These are phyloP conservation scores for Petunia secreta DNA, from an alignment of 257 asterid genomes.

Conservation along the genomic window DNA sequence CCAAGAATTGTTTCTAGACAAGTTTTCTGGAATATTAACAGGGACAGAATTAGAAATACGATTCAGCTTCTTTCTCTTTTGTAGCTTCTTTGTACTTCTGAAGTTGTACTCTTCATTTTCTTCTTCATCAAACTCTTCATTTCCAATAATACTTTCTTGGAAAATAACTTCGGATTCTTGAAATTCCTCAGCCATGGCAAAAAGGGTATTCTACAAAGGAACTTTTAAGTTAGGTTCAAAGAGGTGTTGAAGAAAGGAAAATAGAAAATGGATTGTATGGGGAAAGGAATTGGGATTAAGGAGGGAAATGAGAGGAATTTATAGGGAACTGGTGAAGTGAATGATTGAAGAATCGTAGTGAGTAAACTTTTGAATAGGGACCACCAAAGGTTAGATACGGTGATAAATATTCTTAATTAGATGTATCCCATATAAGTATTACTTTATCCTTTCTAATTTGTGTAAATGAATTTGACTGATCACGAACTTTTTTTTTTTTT, in stretches of 20 bases:
- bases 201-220: not conserved
- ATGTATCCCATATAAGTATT: too few species aligned
- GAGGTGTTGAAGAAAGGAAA: too few species aligned
- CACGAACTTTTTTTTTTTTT: too few species aligned
- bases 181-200: conserved; percentile 30
- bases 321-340: not conserved
- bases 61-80: conserved; percentile 16
- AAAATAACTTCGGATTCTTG: conserved; percentile 31
- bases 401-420: too few species aligned
- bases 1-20: conserved; percentile 20
- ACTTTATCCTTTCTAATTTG: too few species aligned
- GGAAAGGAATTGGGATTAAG: not conserved
- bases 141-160: conserved; percentile 10
- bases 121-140: not conserved
- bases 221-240: too few species aligned
- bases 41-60: conserved; percentile 13
- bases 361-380: not conserved
- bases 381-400: too few species aligned
- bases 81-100: not conserved
- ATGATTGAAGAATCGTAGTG: not conserved
- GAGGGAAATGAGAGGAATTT: conserved; percentile 16
- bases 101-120: not conserved
- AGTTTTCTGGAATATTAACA: conserved; percentile 9
- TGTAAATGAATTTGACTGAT: too few species aligned
- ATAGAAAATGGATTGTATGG: not conserved